Percentiles rank a stretch among this genome's conserved stretches.
phyloP scores from a whole-genome alignment of 768 basidiomycete genomes.

The Gloeostereum incarnatum region DNA sequence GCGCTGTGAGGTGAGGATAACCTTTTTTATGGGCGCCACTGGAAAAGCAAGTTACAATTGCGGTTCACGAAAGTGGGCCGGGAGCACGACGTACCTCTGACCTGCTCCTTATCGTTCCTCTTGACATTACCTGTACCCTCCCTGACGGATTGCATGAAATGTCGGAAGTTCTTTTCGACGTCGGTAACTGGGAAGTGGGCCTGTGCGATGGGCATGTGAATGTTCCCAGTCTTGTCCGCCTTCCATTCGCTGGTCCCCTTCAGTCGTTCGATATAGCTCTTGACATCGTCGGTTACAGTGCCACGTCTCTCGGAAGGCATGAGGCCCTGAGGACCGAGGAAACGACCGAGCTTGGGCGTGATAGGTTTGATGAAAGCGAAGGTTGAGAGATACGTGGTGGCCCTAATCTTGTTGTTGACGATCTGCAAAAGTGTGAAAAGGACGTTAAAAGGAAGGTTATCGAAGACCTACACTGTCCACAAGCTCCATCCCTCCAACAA shows the following conservation, averaged over 20 bases:
- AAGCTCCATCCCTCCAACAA: conserved; percentile 86
- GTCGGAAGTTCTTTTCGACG: conserved; percentile 68
- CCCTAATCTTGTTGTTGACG: conserved; percentile 61
- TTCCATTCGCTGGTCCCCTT: conserved; percentile 88
- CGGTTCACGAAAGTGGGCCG: too few relatives aligned
- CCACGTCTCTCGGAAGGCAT: conserved; percentile 95
- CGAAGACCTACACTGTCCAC: conserved; percentile 68
- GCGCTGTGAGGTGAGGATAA: conserved; percentile 75
- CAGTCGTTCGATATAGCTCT: conserved; percentile 69
- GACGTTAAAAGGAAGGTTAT: conserved; percentile 3
- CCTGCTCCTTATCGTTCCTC: conserved; percentile 35
- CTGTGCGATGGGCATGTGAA: conserved; percentile 63
- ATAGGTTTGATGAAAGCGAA: conserved; percentile 72
- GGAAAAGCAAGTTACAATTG: too few relatives aligned
- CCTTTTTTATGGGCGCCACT: conserved; percentile 72
- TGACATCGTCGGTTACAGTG: conserved; percentile 87
- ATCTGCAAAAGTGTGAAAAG: conserved; percentile 35
- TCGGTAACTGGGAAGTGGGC: conserved; percentile 60
- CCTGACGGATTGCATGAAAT: conserved; percentile 69
- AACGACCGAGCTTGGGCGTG: conserved; percentile 69
- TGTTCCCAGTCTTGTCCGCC: conserved; percentile 79
- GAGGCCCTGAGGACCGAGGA: conserved; percentile 79
- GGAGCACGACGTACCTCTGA: conserved; percentile 17
- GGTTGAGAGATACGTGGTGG: conserved; percentile 80
- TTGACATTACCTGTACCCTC: conserved; percentile 63